Evolutionary conservation across 208 protist species (phyloP), one percentile per base, ranked within the genome.

Genomic region (Wallacemonas sp.): DNA sequence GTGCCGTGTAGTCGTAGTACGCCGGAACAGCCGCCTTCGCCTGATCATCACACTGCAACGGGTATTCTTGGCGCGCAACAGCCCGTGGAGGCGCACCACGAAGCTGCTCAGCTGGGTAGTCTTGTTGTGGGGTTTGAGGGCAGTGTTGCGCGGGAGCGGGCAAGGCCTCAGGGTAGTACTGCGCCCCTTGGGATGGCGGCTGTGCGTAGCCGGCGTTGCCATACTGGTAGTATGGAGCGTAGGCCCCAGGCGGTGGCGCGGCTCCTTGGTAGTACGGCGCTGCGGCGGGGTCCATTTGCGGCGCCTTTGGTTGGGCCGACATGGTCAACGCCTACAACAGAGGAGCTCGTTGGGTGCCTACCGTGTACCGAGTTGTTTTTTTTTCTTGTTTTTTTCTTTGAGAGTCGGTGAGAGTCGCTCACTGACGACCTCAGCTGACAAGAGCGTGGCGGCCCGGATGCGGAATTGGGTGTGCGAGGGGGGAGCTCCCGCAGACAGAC

Each of bases 1-100:
- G 85, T 1, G 59, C 59, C 4, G 44, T 70, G 66, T 92, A 86
- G 61, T 71, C 59, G 24, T 63, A 39, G 22, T 21, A 24, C 13
- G 5, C 15, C 0, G 26, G 33, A 1, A n/a, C 32, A 1, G 32
- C 50, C 13, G 36, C 54, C n/a, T 32, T 6, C 41, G 53, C 48
- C 39, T 66, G 59, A 2, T 45, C 45, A 4, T 59, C 42, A 3
- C 15, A 10, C 0, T 21, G 45, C 50, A 36, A 42, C 59, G 60
- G 63, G 9, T 63, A 48, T 55, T 66, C 13, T 36, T 66, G 60
- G n/a, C 71, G 63, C 12, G 39, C 57, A 0, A 32, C 41, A 4
- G 54, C 57, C 26, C 61, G 59, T 27, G 59, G 26, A 1, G n/a
- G 38, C 17, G 21, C 19, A n/a, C n/a, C n/a, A n/a, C n/a, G n/a